phyloP scores from a whole-genome alignment of 2,329 filamentous ascomycete genomes.

The Aspergillus versicolor region DNA sequence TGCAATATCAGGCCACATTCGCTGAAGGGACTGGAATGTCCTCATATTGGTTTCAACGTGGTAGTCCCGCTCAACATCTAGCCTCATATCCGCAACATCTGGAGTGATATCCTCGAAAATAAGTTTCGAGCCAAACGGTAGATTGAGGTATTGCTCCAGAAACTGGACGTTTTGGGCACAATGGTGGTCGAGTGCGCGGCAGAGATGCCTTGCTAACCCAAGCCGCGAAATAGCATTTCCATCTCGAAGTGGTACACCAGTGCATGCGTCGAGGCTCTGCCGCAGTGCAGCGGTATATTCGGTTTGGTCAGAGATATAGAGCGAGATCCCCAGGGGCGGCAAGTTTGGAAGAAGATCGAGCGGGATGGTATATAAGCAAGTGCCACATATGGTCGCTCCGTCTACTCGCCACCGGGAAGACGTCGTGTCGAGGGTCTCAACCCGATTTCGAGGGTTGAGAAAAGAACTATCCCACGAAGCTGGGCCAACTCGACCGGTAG shows the following conservation, averaged over 20 bases:
- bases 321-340: constrained; percentile 5
- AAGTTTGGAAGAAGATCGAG: constrained; percentile 4
- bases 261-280: constrained; percentile 2
- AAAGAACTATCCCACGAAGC: constrained; percentile 6
- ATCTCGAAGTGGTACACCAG: constrained; percentile 5
- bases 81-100: constrained; percentile 1
- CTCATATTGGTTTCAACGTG: constrained; percentile 2
- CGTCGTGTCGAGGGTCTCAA: constrained; percentile 2
- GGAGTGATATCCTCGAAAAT: constrained; percentile 6
- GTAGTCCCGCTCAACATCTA: constrained; percentile 5
- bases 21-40: constrained; percentile 1
- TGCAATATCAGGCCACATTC: constrained; percentile 3
- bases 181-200: constrained; percentile 5
- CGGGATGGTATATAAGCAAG: constrained; percentile 7
- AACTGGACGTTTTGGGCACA: constrained; percentile 3
- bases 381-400: constrained; percentile 9
- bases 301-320: constrained; percentile 6
- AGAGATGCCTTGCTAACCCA: constrained; percentile 8
- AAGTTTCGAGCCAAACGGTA: constrained; percentile 8
- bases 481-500: constrained; percentile 5
- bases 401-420: constrained; percentile 10
- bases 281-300: constrained; percentile 5
- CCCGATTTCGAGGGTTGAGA: constrained; percentile 8
- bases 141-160: neutral
- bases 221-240: constrained; percentile 4